Conservation (phyloP, 169 alveolate species). For the Theileria orientalis region DNA sequence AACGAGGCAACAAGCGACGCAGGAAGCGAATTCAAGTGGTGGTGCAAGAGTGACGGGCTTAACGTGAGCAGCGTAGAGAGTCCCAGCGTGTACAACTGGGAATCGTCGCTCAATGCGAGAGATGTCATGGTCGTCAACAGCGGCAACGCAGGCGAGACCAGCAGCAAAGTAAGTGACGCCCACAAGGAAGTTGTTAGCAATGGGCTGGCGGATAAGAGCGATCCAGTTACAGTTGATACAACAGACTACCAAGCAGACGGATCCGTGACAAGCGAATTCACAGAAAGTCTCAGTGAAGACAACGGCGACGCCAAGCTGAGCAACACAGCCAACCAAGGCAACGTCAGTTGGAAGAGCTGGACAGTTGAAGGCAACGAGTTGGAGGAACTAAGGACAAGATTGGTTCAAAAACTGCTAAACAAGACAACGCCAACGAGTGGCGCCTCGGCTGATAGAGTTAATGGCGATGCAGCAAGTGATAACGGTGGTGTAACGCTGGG, state of each 20-base stretch:
- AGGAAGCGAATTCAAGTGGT: slow-evolving; percentile 53
- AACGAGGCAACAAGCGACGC: neutral
- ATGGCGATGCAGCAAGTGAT: neutral
- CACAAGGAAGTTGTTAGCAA: no score
- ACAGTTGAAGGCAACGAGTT: neutral
- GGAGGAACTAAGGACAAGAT: neutral
- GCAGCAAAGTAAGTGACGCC: no score
- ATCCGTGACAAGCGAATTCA: no score
- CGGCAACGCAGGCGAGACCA: no score
- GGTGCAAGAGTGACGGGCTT: slow-evolving; percentile 48
- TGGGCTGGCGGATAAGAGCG: no score
- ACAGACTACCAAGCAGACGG: no score
- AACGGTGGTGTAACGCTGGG: neutral
- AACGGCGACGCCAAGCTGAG: neutral
- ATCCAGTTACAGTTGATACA: no score
- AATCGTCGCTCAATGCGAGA: no score
- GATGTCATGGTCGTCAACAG: no score
- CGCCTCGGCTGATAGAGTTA: neutral
- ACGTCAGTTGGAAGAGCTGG: slow-evolving; percentile 3
- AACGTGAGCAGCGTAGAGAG: neutral
- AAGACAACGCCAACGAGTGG: neutral
- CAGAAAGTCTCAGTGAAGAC: no score
- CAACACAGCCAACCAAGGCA: neutral
- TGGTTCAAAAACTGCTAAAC: neutral
- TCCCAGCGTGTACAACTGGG: neutral